These are phyloP conservation scores for Hypoxylon fragiforme DNA, from an alignment of 495 filamentous ascomycete genomes.

Conservation along the genomic window DNA sequence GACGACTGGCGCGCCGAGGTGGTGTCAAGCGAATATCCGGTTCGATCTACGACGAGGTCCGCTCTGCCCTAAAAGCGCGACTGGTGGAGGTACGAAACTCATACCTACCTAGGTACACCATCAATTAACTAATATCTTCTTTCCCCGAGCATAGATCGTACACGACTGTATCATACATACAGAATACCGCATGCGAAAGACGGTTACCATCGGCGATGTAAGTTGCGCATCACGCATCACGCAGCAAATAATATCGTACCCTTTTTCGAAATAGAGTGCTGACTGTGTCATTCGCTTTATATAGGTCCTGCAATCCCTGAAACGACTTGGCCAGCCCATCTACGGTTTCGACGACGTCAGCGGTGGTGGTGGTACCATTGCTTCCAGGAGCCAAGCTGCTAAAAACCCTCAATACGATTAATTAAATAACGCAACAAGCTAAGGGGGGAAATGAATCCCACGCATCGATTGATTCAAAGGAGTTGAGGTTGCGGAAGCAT, in stretches of 20 bases:
- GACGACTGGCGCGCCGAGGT: constrained; percentile 77
- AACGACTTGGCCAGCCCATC: constrained; percentile 50
- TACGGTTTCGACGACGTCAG: constrained; percentile 52
- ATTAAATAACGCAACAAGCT: too few relatives aligned
- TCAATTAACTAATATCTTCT: too few relatives aligned
- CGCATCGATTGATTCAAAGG: too few relatives aligned
- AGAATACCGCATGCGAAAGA: constrained; percentile 58
- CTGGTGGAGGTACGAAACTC: constrained; percentile 55
- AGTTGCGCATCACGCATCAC: constrained; percentile 28
- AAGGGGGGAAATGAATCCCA: too few relatives aligned
- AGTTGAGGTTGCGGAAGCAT: too few relatives aligned
- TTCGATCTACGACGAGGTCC: constrained; percentile 70
- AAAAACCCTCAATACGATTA: not conserved
- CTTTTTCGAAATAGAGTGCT: not conserved
- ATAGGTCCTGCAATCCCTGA: constrained; percentile 65
- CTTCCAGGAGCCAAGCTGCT: not conserved
- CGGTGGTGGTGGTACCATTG: not conserved
- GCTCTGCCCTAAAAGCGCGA: constrained; percentile 55
- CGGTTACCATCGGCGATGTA: constrained; percentile 67
- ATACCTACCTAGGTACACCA: too few relatives aligned
- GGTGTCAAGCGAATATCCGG: constrained; percentile 74
- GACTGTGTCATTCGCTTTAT: not conserved
- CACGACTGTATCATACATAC: constrained; percentile 53
- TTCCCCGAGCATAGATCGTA: constrained; percentile 50
- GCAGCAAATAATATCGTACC: not conserved